phyloP scores from a whole-genome alignment of 164 flowering plant genomes.

The Piper longum region DNA sequence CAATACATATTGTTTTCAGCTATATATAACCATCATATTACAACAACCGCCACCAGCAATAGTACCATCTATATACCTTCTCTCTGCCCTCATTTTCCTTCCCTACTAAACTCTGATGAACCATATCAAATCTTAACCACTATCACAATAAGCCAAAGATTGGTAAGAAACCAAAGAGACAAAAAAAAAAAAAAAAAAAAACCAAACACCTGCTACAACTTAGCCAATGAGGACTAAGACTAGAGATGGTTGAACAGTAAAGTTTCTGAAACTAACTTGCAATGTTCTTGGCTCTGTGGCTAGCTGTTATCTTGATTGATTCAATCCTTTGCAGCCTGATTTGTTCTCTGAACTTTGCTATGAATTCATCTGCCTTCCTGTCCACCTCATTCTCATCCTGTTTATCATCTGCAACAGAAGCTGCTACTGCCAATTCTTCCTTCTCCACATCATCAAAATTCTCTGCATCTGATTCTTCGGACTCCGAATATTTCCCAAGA shows the following conservation, averaged over 20 bases:
- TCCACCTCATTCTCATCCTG: constrained; percentile 39
- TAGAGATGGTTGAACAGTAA: background rate
- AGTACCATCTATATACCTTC: no score
- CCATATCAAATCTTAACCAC: no score
- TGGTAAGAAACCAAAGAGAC: no score
- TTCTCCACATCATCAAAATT: constrained; percentile 1
- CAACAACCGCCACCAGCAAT: no score
- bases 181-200: no score
- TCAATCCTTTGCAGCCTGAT: constrained; percentile 82
- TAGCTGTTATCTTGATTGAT: constrained; percentile 14
- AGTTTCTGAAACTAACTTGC: background rate
- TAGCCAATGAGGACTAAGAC: background rate
- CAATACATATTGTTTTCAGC: no score
- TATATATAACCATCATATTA: no score
- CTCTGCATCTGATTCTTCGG: constrained; percentile 25
- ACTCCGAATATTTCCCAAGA: constrained; percentile 16
- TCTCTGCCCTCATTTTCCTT: no score
- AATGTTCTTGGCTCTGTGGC: constrained; percentile 1
- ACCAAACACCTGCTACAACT: background rate
- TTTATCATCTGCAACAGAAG: constrained; percentile 15
- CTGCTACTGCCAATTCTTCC: constrained; percentile 10
- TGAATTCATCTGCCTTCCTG: constrained; percentile 87
- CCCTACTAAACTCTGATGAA: no score
- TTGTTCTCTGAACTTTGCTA: constrained; percentile 90
- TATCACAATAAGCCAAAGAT: no score